Percentiles rank a stretch among this genome's conserved stretches.
These are phyloP conservation scores for Amphibolis antarctica DNA, from an alignment of 106 monocot species.

Conservation along the genomic window DNA sequence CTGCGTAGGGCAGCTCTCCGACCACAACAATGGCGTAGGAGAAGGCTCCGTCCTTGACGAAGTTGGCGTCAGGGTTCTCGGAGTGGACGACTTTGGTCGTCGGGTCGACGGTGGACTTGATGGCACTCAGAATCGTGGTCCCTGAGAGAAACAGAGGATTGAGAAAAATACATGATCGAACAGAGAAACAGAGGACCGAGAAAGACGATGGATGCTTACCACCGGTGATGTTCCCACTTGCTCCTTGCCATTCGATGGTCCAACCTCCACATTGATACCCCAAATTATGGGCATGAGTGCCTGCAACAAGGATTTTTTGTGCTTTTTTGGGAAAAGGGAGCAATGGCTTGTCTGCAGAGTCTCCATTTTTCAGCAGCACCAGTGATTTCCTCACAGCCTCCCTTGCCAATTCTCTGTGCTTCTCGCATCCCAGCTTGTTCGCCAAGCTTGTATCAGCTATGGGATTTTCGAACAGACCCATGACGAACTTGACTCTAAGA, in stretches of 20 bases:
- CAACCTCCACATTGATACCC: constrained; percentile 65
- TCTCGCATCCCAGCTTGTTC: constrained; percentile 59
- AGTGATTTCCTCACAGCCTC: constrained; percentile 90
- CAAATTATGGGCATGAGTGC: constrained; percentile 47
- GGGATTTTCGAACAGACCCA: constrained; percentile 81
- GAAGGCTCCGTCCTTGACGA: constrained; percentile 8
- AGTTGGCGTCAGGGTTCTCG: constrained; percentile 6
- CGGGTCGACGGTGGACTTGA: constrained; percentile 8
- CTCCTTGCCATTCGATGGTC: constrained; percentile 60
- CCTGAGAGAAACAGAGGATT: not conserved
- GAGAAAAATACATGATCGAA: not conserved
- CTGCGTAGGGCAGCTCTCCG: constrained; percentile 13
- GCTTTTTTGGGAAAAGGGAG: constrained; percentile 42
- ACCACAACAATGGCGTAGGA: constrained; percentile 13
- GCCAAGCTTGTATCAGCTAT: constrained; percentile 41
- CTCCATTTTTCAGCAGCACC: constrained; percentile 68
- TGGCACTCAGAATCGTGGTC: constrained; percentile 10
- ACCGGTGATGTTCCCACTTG: constrained; percentile 30
- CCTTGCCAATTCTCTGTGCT: constrained; percentile 74
- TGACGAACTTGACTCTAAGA: constrained; percentile 51
- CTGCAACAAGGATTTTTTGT: constrained; percentile 47
- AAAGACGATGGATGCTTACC: constrained; percentile 4
- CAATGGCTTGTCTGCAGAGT: constrained; percentile 17
- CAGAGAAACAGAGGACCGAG: not conserved
- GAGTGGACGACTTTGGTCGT: constrained; percentile 5